Percentiles rank a stretch among this genome's conserved stretches.
These are phyloP conservation scores for Trichomonas gallinae DNA, from an alignment of 208 protist genomes.

Conservation along the genomic window DNA sequence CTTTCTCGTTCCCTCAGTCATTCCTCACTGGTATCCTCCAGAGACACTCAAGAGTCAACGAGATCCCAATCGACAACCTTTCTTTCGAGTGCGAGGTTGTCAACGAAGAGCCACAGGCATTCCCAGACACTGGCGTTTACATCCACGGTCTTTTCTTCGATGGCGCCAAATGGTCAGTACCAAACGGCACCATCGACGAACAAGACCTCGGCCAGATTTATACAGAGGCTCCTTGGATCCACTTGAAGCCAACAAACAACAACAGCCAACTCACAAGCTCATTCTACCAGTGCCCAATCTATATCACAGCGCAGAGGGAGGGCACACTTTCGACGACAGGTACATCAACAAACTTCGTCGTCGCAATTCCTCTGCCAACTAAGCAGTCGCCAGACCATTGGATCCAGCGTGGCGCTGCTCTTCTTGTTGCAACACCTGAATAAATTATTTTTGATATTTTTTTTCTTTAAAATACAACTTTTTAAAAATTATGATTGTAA, in stretches of 20 bases:
- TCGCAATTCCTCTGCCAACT: conserved; percentile 60
- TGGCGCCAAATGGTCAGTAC: conserved; percentile 66
- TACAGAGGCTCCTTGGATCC: conserved; percentile 53
- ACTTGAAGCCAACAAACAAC: conserved; percentile 8
- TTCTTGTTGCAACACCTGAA: conserved; percentile 62
- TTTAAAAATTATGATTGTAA: too few relatives aligned
- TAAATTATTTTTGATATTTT: neutral
- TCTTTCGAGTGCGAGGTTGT: conserved; percentile 71
- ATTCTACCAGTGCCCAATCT: conserved; percentile 72
- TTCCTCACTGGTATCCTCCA: conserved; percentile 91
- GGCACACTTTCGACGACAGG: conserved; percentile 83
- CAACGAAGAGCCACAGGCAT: conserved; percentile 33
- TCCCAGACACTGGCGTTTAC: conserved; percentile 71
- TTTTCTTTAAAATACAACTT: too few relatives aligned
- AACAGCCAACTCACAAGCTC: neutral
- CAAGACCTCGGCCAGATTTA: conserved; percentile 36
- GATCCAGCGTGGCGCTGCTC: conserved; percentile 44
- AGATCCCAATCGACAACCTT: conserved; percentile 82
- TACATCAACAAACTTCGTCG: conserved; percentile 88
- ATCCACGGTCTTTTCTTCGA: conserved; percentile 86
- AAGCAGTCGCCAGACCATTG: conserved; percentile 56
- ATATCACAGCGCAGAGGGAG: conserved; percentile 72
- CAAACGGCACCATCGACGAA: conserved; percentile 24
- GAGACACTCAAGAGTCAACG: conserved; percentile 69
- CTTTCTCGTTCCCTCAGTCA: conserved; percentile 91